Evolutionary conservation across 1,284 basidiomycete species (phyloP).

Genomic region (Cryptococcus deneoformans): DNA sequence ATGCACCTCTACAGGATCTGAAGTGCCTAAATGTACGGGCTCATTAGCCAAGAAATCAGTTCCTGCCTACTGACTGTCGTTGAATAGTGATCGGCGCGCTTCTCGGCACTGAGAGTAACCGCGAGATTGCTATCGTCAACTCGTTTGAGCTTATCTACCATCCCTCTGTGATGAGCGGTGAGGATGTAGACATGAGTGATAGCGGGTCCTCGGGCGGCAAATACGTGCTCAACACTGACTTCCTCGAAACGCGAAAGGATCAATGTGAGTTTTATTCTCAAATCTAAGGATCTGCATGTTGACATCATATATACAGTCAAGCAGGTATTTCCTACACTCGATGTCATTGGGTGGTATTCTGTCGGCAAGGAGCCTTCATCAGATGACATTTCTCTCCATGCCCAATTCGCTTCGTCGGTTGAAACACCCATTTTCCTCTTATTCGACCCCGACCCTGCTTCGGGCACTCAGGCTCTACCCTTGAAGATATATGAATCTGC

Average conservation of each 20-base stretch:
- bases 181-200: constrained; percentile 23
- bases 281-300: neutral
- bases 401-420: constrained; percentile 61
- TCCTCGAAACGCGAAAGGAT: constrained; percentile 75
- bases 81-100: constrained; percentile 80
- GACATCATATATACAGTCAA: constrained; percentile 63
- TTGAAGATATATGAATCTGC: constrained; percentile 74
- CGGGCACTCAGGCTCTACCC: constrained; percentile 62
- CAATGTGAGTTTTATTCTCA: constrained; percentile 66
- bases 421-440: constrained; percentile 54
- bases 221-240: constrained; percentile 64
- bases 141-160: constrained; percentile 77
- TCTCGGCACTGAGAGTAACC: constrained; percentile 88
- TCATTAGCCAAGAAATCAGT: neutral
- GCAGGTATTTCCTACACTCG: constrained; percentile 92
- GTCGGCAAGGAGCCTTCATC: constrained; percentile 68
- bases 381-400: constrained; percentile 75
- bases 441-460: constrained; percentile 47
- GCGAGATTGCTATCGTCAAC: constrained; percentile 94
- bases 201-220: constrained; percentile 36
- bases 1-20: constrained; percentile 9
- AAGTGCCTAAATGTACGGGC: constrained; percentile 15
- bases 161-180: constrained; percentile 6
- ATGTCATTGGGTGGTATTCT: constrained; percentile 97
- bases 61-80: neutral